These are phyloP conservation scores for Trametopsis cervina DNA, from an alignment of 768 basidiomycete genomes.

Conservation along the genomic window DNA sequence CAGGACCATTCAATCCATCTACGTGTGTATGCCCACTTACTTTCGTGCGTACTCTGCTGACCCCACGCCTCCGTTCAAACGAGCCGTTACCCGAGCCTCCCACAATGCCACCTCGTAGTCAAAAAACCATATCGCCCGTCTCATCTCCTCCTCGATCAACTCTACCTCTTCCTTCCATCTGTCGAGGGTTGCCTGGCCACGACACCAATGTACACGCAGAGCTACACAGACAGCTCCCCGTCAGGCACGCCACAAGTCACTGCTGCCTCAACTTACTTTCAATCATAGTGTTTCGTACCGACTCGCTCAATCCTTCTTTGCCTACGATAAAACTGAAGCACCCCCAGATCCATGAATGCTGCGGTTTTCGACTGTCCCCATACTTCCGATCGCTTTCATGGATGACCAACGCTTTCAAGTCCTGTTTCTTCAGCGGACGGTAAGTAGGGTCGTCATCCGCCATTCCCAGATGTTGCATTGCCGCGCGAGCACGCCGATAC, in stretches of 20 bases:
- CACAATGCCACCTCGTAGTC: not conserved
- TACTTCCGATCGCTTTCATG: not conserved
- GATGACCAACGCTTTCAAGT: conserved; percentile 5
- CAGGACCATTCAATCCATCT: too few relatives aligned
- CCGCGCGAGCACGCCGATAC: not conserved
- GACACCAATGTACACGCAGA: conserved; percentile 4
- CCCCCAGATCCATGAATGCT: conserved; percentile 10
- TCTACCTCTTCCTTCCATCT: conserved; percentile 2
- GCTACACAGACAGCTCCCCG: too few relatives aligned
- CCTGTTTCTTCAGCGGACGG: not conserved
- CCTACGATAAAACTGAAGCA: not conserved
- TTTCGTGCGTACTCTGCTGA: not conserved
- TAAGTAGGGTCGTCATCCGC: not conserved
- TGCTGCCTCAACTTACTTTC: too few relatives aligned
- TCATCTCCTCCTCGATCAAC: conserved; percentile 1
- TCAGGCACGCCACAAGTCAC: too few relatives aligned
- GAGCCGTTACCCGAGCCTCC: not conserved
- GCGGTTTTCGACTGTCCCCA: conserved; percentile 2
- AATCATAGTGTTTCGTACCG: too few relatives aligned
- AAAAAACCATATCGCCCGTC: not conserved
- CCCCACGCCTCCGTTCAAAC: not conserved
- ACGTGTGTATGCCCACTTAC: too few relatives aligned
- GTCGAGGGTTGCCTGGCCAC: not conserved
- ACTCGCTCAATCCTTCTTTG: too few relatives aligned
- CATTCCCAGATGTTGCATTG: not conserved